Percentiles rank a stretch among this genome's conserved stretches.
Conservation (phyloP, 1,284 basidiomycete genomes). For the Malassezia yamatoensis region DNA sequence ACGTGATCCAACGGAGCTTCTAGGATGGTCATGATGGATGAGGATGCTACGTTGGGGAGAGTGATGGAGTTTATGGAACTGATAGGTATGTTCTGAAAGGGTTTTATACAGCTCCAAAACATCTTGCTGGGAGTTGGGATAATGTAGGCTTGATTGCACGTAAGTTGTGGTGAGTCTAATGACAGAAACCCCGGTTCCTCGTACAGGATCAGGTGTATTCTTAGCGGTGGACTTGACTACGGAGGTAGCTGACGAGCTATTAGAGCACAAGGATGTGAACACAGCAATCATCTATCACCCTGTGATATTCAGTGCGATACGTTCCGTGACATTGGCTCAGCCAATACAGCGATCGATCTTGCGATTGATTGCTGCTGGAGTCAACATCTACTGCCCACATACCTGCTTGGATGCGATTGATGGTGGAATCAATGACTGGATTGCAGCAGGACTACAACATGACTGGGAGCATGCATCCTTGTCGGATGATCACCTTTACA, state of each 20-base stretch:
- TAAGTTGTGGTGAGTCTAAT: slow-evolving; percentile 1
- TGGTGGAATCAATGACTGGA: slow-evolving; percentile 64
- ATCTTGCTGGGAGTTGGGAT: slow-evolving; percentile 27
- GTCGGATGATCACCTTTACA: not conserved
- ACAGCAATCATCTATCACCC: slow-evolving; percentile 65
- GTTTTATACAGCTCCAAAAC: slow-evolving; percentile 5
- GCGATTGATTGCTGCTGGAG: slow-evolving; percentile 65
- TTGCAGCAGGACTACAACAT: slow-evolving; percentile 23
- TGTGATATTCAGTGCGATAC: slow-evolving; percentile 71
- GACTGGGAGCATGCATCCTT: slow-evolving; percentile 15
- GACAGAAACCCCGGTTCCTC: slow-evolving; percentile 6
- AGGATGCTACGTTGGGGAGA: not conserved
- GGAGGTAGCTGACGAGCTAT: slow-evolving; percentile 36
- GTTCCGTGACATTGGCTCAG: slow-evolving; percentile 65
- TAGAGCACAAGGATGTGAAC: slow-evolving; percentile 23
- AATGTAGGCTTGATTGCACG: slow-evolving; percentile 42
- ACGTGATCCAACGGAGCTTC: slow-evolving; percentile 3
- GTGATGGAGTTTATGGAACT: slow-evolving; percentile 3
- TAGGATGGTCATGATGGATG: not conserved
- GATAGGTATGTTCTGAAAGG: not conserved
- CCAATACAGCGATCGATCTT: slow-evolving; percentile 72
- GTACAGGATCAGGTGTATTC: slow-evolving; percentile 22
- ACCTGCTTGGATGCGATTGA: slow-evolving; percentile 70
- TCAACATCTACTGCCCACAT: slow-evolving; percentile 79
- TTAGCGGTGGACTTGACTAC: slow-evolving; percentile 43